phyloP scores from a whole-genome alignment of 2,329 filamentous ascomycete species.

The Ambrosiella beaveri region DNA sequence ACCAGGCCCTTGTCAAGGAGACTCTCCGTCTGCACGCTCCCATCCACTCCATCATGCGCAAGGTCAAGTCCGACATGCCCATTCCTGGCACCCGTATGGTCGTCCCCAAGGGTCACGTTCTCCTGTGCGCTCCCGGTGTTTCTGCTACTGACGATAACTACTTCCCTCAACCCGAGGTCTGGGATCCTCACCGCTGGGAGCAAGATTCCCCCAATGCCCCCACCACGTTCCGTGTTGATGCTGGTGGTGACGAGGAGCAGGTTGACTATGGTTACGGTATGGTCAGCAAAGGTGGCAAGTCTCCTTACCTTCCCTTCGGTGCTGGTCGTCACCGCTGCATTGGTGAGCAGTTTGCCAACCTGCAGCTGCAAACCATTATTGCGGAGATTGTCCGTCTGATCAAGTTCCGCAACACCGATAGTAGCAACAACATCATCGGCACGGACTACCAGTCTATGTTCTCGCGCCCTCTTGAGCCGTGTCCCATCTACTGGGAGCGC shows the following conservation, averaged over 20 bases:
- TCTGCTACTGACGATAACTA: conserved; percentile 52
- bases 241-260: conserved; percentile 52
- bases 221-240: conserved; percentile 26
- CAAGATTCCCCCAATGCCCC: conserved; percentile 40
- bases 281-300: conserved; percentile 76
- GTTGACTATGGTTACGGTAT: conserved; percentile 89
- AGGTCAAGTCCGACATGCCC: conserved; percentile 74
- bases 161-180: conserved; percentile 67
- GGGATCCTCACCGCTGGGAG: conserved; percentile 89
- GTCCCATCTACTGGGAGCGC: conserved; percentile 59
- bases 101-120: conserved; percentile 61
- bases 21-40: conserved; percentile 80
- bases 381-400: conserved; percentile 61
- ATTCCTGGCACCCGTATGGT: conserved; percentile 69
- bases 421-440: conserved; percentile 48
- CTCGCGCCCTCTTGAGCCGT: conserved; percentile 54
- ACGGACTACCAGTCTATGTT: conserved; percentile 57
- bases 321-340: conserved; percentile 89
- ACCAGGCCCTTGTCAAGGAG: conserved; percentile 76
- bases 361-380: conserved; percentile 75
- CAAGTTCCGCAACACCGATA: conserved; percentile 61
- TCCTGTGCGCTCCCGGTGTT: conserved; percentile 74
- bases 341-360: conserved; percentile 88
- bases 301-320: conserved; percentile 86
- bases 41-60: conserved; percentile 88